A percentile compares a stretch with the other conserved stretches of the same genome.
phyloP scores from a whole-genome alignment of 1,284 basidiomycete genomes.

The Ustilago xerochloae region DNA sequence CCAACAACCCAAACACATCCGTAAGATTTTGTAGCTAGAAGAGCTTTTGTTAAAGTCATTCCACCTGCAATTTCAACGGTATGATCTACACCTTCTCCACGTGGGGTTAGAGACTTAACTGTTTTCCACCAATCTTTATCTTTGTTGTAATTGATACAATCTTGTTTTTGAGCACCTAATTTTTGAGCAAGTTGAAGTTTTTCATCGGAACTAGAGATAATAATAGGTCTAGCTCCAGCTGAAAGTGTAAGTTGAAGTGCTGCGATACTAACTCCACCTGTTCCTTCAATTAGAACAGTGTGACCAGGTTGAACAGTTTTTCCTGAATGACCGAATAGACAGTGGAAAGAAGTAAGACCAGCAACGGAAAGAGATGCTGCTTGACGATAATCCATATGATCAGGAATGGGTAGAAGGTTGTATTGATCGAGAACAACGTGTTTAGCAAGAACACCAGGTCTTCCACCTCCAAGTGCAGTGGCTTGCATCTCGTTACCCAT shows the following conservation, averaged over 20 bases:
- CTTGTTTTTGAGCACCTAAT: conserved; percentile 18
- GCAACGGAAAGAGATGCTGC: conserved; percentile 35
- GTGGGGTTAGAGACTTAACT: conserved; percentile 20
- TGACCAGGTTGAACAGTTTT: conserved; percentile 41
- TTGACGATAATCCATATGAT: conserved; percentile 27
- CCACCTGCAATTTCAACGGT: conserved; percentile 50
- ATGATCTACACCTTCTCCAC: conserved; percentile 30
- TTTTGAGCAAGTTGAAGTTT: conserved; percentile 28
- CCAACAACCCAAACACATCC: conserved; percentile 42
- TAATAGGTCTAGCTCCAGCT: conserved; percentile 40
- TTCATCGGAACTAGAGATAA: conserved; percentile 36
- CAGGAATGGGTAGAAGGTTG: conserved; percentile 39
- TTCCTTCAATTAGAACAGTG: conserved; percentile 37
- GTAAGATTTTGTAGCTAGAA: conserved; percentile 27
- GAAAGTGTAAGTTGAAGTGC: conserved; percentile 39
- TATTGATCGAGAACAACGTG: conserved; percentile 33
- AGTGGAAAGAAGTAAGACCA: conserved; percentile 41
- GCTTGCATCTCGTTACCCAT: conserved; percentile 44
- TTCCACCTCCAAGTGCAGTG: conserved; percentile 28
- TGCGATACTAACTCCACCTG: conserved; percentile 41
- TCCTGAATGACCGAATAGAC: conserved; percentile 23
- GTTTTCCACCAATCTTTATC: conserved; percentile 25
- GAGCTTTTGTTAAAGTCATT: conserved; percentile 21
- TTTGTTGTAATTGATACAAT: conserved; percentile 44
- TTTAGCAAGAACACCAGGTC: conserved; percentile 24